Conservation (phyloP, 768 basidiomycete species). For the Pleurotus platypus region DNA sequence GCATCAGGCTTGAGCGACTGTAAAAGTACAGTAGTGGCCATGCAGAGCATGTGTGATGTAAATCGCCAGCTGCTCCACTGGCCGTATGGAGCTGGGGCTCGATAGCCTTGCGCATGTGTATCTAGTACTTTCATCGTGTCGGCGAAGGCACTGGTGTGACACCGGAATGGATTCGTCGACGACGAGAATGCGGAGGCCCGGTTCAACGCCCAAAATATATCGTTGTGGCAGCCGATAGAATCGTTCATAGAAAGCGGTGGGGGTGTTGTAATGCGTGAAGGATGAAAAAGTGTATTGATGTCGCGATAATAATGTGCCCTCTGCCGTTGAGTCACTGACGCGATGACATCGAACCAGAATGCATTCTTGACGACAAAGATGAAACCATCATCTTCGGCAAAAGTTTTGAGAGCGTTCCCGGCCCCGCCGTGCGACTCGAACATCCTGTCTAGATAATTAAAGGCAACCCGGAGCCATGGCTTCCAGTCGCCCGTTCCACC, state of each 20-base stretch:
- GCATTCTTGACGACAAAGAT: constrained; percentile 79
- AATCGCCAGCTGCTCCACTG: not conserved
- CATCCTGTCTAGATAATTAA: constrained; percentile 46
- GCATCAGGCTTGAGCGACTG: too few species aligned
- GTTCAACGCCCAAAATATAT: constrained; percentile 66
- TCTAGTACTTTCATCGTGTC: not conserved
- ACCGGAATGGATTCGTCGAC: not conserved
- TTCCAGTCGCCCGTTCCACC: constrained; percentile 73
- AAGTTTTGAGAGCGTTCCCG: not conserved
- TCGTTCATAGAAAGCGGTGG: constrained; percentile 49
- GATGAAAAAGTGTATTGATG: constrained; percentile 56
- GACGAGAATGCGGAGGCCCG: not conserved
- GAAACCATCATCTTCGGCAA: constrained; percentile 34
- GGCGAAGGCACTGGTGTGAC: not conserved
- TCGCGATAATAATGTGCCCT: constrained; percentile 53
- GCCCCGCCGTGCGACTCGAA: constrained; percentile 21
- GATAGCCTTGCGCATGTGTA: too few species aligned
- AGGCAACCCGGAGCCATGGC: constrained; percentile 60
- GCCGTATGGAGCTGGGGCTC: too few species aligned
- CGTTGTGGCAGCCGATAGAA: constrained; percentile 84
- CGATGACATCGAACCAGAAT: constrained; percentile 86
- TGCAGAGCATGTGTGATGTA: constrained; percentile 52
- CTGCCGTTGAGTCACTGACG: constrained; percentile 64
- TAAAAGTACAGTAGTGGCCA: constrained; percentile 38
- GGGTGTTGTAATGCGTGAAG: constrained; percentile 11